These are phyloP conservation scores for Areca catechu DNA, from an alignment of 176 grass and related monocot genomes.

Conservation along the genomic window DNA sequence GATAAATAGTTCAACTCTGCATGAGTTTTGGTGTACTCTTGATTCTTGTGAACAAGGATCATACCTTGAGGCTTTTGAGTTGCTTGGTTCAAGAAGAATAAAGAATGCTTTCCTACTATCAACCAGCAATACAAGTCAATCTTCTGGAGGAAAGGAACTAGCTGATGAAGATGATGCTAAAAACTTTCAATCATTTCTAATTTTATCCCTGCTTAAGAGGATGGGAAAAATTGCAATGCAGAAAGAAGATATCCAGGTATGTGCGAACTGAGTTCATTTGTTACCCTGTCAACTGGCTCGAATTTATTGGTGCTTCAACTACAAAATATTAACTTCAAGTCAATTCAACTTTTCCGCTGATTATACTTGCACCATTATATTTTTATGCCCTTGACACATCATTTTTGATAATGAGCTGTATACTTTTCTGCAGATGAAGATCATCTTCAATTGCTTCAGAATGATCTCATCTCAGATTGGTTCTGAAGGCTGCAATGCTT, in stretches of 20 bases:
- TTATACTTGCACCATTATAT: no score
- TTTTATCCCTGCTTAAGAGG: constrained; percentile 62
- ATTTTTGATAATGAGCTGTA: background rate
- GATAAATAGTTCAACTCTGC: constrained; percentile 18
- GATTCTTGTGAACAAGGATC: constrained; percentile 33
- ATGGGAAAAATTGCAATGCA: constrained; percentile 91
- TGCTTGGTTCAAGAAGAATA: constrained; percentile 63
- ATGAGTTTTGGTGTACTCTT: constrained; percentile 69
- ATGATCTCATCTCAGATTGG: constrained; percentile 55
- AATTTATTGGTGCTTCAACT: no score
- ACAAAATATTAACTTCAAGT: no score
- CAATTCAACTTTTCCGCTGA: no score
- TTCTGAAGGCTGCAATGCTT: constrained; percentile 50
- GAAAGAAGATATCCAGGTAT: constrained; percentile 73
- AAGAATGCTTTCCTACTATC: constrained; percentile 65
- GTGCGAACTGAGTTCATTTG: background rate
- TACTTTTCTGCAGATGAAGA: constrained; percentile 42
- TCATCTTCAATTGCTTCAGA: constrained; percentile 71
- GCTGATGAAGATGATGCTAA: constrained; percentile 24
- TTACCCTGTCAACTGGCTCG: no score
- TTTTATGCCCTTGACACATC: no score
- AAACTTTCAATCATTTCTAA: constrained; percentile 55
- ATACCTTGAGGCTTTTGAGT: constrained; percentile 73
- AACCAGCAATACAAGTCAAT: constrained; percentile 16
- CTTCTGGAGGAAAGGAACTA: constrained; percentile 21